Percentiles rank a stretch among this genome's conserved stretches.
Evolutionary conservation across 768 basidiomycete genomes (phyloP).

Genomic region (Leucocoprinus leucothites): DNA sequence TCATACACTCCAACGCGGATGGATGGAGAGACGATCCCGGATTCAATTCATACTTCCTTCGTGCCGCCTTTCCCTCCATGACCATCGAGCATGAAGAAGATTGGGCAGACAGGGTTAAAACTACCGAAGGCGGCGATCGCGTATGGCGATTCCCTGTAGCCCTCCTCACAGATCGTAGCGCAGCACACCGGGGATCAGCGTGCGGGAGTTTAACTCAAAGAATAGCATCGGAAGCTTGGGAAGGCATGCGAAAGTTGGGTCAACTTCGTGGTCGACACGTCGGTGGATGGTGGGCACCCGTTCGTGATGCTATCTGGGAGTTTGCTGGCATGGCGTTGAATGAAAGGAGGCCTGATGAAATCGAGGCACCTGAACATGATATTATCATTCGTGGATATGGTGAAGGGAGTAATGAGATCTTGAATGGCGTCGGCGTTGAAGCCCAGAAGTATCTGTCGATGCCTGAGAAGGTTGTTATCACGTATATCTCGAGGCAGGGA

Average conservation of each 20-base stretch:
- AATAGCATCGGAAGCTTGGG: conserved; percentile 67
- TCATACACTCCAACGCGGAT: conserved; percentile 53
- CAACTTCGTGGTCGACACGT: conserved; percentile 37
- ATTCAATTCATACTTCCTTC: conserved; percentile 76
- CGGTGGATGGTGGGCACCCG: conserved; percentile 78
- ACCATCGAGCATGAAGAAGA: conserved; percentile 67
- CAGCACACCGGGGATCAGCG: conserved; percentile 62
- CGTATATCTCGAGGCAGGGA: conserved; percentile 72
- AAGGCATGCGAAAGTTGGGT: conserved; percentile 38
- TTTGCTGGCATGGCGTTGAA: conserved; percentile 47
- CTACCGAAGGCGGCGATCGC: conserved; percentile 31
- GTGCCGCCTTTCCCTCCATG: conserved; percentile 67
- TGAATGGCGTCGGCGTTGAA: conserved; percentile 19
- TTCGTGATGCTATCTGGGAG: conserved; percentile 60
- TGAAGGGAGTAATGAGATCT: conserved; percentile 16
- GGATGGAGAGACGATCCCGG: conserved; percentile 78
- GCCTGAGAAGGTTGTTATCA: conserved; percentile 57
- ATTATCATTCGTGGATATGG: conserved; percentile 9
- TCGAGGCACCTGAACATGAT: conserved; percentile 9
- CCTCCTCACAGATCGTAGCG: conserved; percentile 72
- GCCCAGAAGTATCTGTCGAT: conserved; percentile 31
- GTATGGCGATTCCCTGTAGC: conserved; percentile 74
- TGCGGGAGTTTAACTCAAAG: conserved; percentile 68
- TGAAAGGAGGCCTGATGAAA: conserved; percentile 1
- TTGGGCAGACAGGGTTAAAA: conserved; percentile 60